Evolutionary conservation across 2,329 filamentous ascomycete species (phyloP), one percentile per base, ranked within the genome.

Genomic region (Epichloe festucae): DNA sequence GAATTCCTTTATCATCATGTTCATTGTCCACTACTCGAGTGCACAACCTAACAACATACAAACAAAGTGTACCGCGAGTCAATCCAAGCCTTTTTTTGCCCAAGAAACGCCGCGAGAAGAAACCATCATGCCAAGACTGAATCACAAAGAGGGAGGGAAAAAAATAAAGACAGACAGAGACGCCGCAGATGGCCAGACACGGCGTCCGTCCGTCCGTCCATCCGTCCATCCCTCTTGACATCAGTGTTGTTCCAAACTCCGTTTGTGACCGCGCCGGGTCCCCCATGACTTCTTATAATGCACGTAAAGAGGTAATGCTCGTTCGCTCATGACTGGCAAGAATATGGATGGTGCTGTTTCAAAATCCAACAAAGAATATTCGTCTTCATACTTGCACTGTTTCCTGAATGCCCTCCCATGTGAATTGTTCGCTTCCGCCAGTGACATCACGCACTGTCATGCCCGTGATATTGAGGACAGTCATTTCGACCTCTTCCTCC

Each of bases 401-500:
- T 49, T 65, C 65, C 40, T 60, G 61, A 41, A 72, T 65, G 49
- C 69, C 69, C 51, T 72, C 68, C 69, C 69, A 71, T 14, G 68
- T 70, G 49, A 69, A 52, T 54, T 71, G 65, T 12, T 72, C 68
- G 40, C 64, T 71, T 19, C 58, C 55, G 23, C 58, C 58, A 1
- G 67, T 68, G 4, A 67, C 65, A 50, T 73, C 70, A 3, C 69
- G 65, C 14, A 73, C 63, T 19, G 69, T 70, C 65, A 73, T 67
- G 57, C 70, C 70, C 8, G 70, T 72, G 35, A 79, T 76, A 61
- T 73, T 78, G 49, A 74, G 66, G 12, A 87, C 73, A 0, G 83
- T 87, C 59, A 82, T 72, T 59, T 85, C 82, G 43, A 84, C 71
- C 59, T 82, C 76, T 19, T 79, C 76, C 57, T 79, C 75, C 1